A percentile compares a stretch with the other conserved stretches of the same genome.
Conservation (phyloP, 78 protist species). For the Capsaspora owczarzaki region DNA sequence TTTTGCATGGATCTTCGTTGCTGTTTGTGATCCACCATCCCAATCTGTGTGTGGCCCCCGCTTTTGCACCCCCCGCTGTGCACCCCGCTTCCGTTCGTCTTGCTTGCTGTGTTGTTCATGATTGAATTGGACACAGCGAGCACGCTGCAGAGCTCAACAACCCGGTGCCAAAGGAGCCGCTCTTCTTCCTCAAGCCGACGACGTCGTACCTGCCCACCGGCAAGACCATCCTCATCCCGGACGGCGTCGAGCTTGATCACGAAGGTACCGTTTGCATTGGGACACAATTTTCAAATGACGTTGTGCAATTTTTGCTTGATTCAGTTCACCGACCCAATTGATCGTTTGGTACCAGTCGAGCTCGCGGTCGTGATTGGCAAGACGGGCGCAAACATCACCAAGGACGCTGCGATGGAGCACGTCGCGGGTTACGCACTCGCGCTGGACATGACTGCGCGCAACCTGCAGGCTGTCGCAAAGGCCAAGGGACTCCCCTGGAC, state of each 20-base stretch:
- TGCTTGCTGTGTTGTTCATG: too few relatives aligned
- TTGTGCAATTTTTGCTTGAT: neutral
- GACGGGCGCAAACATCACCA: neutral
- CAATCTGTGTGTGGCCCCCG: neutral
- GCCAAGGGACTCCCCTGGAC: conserved; percentile 42
- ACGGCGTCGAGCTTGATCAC: neutral
- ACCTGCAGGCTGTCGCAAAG: conserved; percentile 28
- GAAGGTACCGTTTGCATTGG: too few relatives aligned
- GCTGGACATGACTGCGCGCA: conserved; percentile 39
- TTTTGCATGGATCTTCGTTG: neutral
- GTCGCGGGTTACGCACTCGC: conserved; percentile 12
- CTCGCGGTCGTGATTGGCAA: conserved; percentile 15
- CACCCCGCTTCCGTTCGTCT: too few relatives aligned
- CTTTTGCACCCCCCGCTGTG: too few relatives aligned
- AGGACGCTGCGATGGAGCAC: neutral
- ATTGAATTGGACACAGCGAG: too few relatives aligned
- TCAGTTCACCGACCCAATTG: too few relatives aligned
- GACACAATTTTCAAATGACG: neutral
- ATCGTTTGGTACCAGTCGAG: neutral
- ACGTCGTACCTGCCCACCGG: neutral
- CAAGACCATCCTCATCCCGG: neutral
- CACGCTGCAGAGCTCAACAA: conserved; percentile 32
- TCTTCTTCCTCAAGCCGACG: conserved; percentile 42
- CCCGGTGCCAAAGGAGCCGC: conserved; percentile 20
- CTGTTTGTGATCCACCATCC: neutral